Evolutionary conservation across 345 rosid genomes (phyloP).

Genomic region (Eucalyptus sp.): DNA sequence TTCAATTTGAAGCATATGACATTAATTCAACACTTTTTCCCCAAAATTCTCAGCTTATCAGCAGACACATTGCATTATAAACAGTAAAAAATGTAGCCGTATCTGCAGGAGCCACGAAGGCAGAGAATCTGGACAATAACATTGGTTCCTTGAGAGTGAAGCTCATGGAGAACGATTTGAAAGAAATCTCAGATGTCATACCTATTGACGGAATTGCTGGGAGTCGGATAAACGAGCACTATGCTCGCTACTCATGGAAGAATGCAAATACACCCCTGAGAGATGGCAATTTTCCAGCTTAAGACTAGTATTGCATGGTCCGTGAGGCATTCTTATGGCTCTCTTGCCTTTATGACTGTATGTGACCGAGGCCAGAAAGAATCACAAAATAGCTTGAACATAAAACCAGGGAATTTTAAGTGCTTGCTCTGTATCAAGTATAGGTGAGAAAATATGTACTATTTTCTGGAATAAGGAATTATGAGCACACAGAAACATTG

Average conservation of each 20-base stretch:
- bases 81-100: not conserved
- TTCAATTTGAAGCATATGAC: not conserved
- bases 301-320: too few relatives aligned
- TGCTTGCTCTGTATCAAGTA: not conserved
- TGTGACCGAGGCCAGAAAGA: not conserved
- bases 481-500: not conserved
- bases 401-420: not conserved
- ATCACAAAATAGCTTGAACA: not conserved
- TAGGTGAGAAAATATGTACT: not conserved
- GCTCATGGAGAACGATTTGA: slow-evolving; percentile 15
- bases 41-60: not conserved
- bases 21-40: not conserved
- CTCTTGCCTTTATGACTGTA: not conserved
- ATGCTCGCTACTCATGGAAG: slow-evolving; percentile 1
- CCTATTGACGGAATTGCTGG: slow-evolving; percentile 14
- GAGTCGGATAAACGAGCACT: not conserved
- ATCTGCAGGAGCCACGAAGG: slow-evolving; percentile 31
- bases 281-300: not conserved
- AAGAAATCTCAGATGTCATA: slow-evolving; percentile 14
- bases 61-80: not conserved
- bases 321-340: not conserved
- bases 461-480: not conserved
- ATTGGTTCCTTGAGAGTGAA: slow-evolving; percentile 25
- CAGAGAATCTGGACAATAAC: slow-evolving; percentile 33
- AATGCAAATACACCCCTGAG: slow-evolving; percentile 11